phyloP scores from a whole-genome alignment of 345 rosid genomes.

The Combretum micranthum region DNA sequence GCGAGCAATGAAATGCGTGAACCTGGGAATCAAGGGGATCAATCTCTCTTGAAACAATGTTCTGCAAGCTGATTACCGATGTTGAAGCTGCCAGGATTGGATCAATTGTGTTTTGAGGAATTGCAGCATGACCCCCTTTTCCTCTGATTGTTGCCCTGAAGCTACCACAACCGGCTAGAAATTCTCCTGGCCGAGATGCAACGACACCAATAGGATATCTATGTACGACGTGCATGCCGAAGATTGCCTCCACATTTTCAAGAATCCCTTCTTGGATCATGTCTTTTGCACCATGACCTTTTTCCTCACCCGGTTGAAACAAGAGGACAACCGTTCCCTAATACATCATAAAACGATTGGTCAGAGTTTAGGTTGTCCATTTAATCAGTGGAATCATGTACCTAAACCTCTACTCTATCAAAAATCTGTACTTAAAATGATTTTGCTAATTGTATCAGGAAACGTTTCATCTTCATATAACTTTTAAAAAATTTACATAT shows the following conservation, averaged over 20 bases:
- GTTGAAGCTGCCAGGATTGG: constrained; percentile 59
- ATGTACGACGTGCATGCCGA: constrained; percentile 45
- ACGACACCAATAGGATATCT: constrained; percentile 31
- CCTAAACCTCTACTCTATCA: too few relatives aligned
- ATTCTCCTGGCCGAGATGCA: constrained; percentile 42
- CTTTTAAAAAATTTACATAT: too few relatives aligned
- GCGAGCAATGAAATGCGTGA: neutral
- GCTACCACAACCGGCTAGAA: constrained; percentile 63
- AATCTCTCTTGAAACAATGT: constrained; percentile 49
- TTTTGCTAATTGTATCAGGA: too few relatives aligned
- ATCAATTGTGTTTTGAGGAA: constrained; percentile 45
- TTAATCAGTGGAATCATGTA: too few relatives aligned
- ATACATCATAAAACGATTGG: neutral
- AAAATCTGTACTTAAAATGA: too few relatives aligned
- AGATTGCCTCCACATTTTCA: constrained; percentile 46
- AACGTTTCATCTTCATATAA: too few relatives aligned
- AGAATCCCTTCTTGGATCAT: constrained; percentile 48
- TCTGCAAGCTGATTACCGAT: constrained; percentile 49
- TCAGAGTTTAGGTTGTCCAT: neutral
- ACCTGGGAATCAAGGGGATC: constrained; percentile 71
- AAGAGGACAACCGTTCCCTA: constrained; percentile 59
- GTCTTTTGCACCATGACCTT: constrained; percentile 47
- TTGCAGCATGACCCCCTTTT: constrained; percentile 52
- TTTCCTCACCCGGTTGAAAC: constrained; percentile 71
- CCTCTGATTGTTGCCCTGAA: constrained; percentile 50